phyloP scores from a whole-genome alignment of 164 flowering plant species.

The Nymphaea thermarum region DNA sequence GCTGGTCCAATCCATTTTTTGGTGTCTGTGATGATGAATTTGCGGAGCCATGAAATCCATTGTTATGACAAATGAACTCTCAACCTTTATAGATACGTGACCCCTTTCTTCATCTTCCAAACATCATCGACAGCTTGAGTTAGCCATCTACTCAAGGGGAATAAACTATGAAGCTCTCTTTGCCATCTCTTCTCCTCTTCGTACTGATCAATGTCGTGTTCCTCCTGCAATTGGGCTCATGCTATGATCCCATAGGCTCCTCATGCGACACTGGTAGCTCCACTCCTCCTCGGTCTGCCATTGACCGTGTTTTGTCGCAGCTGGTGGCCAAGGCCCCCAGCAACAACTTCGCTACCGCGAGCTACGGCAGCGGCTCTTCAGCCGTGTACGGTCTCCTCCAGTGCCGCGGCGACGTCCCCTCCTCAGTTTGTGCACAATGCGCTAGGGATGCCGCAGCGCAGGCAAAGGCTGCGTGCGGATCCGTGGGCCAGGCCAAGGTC shows the following conservation, averaged over 20 bases:
- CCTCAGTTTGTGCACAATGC: conserved; percentile 4
- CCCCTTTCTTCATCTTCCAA: not conserved
- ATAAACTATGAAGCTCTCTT: not conserved
- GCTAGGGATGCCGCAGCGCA: conserved; percentile 2
- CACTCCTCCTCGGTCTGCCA: not conserved
- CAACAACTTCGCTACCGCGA: not conserved
- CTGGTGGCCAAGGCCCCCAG: conserved; percentile 3
- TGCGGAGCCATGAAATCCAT: too few relatives aligned
- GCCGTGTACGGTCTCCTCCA: conserved; percentile 6
- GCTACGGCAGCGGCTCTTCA: not conserved
- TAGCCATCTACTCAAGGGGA: too few relatives aligned
- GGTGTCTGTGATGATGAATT: too few relatives aligned
- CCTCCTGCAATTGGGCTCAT: not conserved
- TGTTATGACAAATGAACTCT: too few relatives aligned
- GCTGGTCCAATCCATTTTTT: too few relatives aligned
- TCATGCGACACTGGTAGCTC: not conserved
- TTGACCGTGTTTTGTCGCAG: not conserved
- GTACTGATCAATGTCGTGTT: not conserved
- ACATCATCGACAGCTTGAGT: not conserved
- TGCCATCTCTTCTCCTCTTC: not conserved
- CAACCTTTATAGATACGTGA: not conserved
- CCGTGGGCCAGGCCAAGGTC: conserved; percentile 1
- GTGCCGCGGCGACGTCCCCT: conserved; percentile 5
- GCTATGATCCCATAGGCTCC: not conserved
- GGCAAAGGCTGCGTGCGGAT: not conserved